phyloP scores from a whole-genome alignment of 169 alveolate species.

The Eimeria falciformis region DNA sequence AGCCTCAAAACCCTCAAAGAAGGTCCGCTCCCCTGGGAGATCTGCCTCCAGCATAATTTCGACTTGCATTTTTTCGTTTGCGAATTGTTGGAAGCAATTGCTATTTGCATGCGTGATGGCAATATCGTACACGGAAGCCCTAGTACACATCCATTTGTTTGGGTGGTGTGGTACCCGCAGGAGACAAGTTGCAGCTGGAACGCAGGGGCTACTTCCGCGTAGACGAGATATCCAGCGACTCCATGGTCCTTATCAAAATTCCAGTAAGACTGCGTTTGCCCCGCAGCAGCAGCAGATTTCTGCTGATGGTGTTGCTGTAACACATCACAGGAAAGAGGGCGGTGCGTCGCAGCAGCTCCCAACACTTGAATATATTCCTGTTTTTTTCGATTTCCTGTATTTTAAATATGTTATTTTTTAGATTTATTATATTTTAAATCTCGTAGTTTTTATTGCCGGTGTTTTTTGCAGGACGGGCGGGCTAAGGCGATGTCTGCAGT shows the following conservation, averaged over 20 bases:
- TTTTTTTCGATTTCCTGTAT: not conserved
- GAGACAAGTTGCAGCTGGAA: conserved; percentile 95
- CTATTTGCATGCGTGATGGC: conserved; percentile 20
- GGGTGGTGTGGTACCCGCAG: too few relatives aligned
- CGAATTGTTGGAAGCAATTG: conserved; percentile 45
- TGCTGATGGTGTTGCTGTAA: not conserved
- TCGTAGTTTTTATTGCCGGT: not conserved
- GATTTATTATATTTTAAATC: not conserved
- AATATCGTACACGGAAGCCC: conserved; percentile 40
- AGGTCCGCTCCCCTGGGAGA: conserved; percentile 20
- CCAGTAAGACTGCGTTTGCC: conserved; percentile 37
- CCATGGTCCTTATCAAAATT: conserved; percentile 63
- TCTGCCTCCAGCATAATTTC: not conserved
- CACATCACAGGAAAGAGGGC: not conserved
- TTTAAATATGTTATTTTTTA: not conserved
- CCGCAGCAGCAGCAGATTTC: not conserved
- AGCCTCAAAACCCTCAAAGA: conserved; percentile 44
- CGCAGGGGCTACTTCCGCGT: conserved; percentile 96
- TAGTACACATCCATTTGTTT: too few relatives aligned
- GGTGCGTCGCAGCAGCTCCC: not conserved
- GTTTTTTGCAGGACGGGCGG: conserved; percentile 60
- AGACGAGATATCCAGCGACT: conserved; percentile 42
- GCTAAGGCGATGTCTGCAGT: conserved; percentile 76
- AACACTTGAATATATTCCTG: not conserved
- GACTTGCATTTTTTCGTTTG: conserved; percentile 28